Base-by-base conservation (phyloP, 768 basidiomycete species). In the Lyophyllum semitale region DNA sequence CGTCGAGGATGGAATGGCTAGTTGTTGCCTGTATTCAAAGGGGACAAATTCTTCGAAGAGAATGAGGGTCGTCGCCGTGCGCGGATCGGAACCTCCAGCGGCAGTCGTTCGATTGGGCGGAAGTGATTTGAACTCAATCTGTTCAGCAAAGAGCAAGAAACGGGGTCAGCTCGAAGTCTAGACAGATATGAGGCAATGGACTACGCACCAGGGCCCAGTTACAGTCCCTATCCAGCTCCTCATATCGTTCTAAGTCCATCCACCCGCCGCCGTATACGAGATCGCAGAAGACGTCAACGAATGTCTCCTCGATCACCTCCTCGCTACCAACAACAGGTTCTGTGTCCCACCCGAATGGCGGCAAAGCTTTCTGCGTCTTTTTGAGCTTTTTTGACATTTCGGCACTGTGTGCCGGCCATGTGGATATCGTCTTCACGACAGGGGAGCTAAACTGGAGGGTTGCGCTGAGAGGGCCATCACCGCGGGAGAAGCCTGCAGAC, bases 1-100 rank as follows among this genome's bases (percentile, higher is more conserved):
- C 17, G 70, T 74, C 8, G 74, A 75, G 0, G 78, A 73, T 3
- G 81, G 77, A 15, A 79, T 75, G 6, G 84, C 83, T 6, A 95
- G 79, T 60, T 91, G 87, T 42, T 90, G 85, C 4, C 91, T 79
- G 63, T 93, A 94, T 66, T 94, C 95, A 35, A 83, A 73, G 0
- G 95, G 96, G 3, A 99, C 93, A 52, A 93, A 91, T 70, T 98
- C 97, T 71, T 99, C 95, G 59, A 93, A 95, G 6, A 98, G 73
- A 49, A 97, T 81, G 45, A 93, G 82, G 0, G 85, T 81, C 0
- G 84, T 77, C 0, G 85, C 75, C 1, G 83, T 88, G n/a, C 94
- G 81, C 0, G 91, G 91, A 65, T 95, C 91, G 2, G 60, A 58
- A 25, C 66, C 69, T 17, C 72, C 75, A 29, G 72, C 62, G 9